Conservation (phyloP, 371 early-diverging fungal genomes). For the Vairimorpha apis region DNA sequence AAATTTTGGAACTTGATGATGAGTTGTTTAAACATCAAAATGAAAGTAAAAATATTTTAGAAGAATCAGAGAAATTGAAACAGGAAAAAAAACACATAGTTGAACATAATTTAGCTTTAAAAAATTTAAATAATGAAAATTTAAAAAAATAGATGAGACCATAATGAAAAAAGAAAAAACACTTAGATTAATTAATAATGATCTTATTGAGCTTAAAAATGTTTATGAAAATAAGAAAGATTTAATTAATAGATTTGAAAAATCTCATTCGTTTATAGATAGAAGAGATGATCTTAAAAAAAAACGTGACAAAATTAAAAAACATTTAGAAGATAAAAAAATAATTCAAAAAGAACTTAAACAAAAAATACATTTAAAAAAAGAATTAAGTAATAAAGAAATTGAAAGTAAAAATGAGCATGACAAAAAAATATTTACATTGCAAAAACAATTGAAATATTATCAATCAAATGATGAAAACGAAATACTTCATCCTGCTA, state of each 20-base stretch:
- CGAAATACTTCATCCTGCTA: neutral
- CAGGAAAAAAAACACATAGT: neutral
- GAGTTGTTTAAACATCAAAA: neutral
- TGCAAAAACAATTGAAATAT: slow-evolving; percentile 52
- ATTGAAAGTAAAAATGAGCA: slow-evolving; percentile 18
- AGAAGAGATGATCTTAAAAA: neutral
- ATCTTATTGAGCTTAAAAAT: slow-evolving; percentile 21
- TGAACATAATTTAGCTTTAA: slow-evolving; percentile 1
- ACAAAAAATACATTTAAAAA: slow-evolving; percentile 6
- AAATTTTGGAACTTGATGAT: slow-evolving; percentile 20
- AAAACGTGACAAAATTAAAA: neutral
- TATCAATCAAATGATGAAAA: slow-evolving; percentile 21
- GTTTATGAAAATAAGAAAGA: slow-evolving; percentile 9
- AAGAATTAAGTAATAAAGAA: slow-evolving; percentile 10
- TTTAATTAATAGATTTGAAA: slow-evolving; percentile 20
- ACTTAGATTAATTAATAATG: slow-evolving; percentile 35
- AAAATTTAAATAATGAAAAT: slow-evolving; percentile 5
- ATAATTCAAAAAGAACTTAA: slow-evolving; percentile 7
- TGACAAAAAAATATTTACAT: slow-evolving; percentile 22
- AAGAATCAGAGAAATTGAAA: neutral
- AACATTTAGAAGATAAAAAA: neutral
- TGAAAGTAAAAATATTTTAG: neutral
- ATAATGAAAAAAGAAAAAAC: neutral
- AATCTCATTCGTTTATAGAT: slow-evolving; percentile 32
- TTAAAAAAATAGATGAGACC: slow-evolving; percentile 3